phyloP scores from a whole-genome alignment of 2,329 filamentous ascomycete genomes.

The Trichophyton rubrum region DNA sequence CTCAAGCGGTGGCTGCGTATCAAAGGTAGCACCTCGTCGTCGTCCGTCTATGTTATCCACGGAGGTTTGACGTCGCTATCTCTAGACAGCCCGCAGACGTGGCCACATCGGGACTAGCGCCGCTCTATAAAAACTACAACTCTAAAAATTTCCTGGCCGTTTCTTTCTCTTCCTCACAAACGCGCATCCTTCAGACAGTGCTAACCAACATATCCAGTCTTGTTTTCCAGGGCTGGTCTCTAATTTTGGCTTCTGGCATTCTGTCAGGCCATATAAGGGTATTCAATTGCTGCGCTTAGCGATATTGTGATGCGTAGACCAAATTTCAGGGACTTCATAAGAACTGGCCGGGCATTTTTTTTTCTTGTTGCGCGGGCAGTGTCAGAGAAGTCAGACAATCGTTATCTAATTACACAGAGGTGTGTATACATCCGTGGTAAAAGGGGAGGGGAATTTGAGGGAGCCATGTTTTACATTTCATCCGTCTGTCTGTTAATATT shows the following conservation, averaged over 20 bases:
- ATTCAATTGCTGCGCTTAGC: slow-evolving; percentile 52
- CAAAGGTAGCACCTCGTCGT: neutral
- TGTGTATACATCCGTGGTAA: neutral
- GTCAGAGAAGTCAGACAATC: slow-evolving; percentile 71
- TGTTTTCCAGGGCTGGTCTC: slow-evolving; percentile 29
- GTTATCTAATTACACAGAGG: neutral
- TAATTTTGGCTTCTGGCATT: slow-evolving; percentile 46
- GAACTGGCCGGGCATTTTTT: slow-evolving; percentile 54
- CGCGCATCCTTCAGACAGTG: slow-evolving; percentile 80
- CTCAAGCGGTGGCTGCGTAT: neutral
- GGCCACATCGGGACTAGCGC: slow-evolving; percentile 12
- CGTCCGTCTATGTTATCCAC: neutral
- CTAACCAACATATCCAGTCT: slow-evolving; percentile 47
- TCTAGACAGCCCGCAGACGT: slow-evolving; percentile 3
- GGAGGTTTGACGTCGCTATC: neutral
- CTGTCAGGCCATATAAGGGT: slow-evolving; percentile 48
- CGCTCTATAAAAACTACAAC: neutral
- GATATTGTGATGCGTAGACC: slow-evolving; percentile 50
- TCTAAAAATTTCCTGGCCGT: slow-evolving; percentile 17
- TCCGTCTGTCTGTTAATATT: slow-evolving; percentile 3
- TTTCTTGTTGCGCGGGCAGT: slow-evolving; percentile 57
- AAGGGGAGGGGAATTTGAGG: neutral
- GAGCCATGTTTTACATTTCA: neutral
- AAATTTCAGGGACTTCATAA: slow-evolving; percentile 50
- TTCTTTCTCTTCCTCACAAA: slow-evolving; percentile 30